Percentiles rank a stretch among this genome's conserved stretches.
Evolutionary conservation across 2,329 filamentous ascomycete species (phyloP).

Genomic region (Apiospora koreana): DNA sequence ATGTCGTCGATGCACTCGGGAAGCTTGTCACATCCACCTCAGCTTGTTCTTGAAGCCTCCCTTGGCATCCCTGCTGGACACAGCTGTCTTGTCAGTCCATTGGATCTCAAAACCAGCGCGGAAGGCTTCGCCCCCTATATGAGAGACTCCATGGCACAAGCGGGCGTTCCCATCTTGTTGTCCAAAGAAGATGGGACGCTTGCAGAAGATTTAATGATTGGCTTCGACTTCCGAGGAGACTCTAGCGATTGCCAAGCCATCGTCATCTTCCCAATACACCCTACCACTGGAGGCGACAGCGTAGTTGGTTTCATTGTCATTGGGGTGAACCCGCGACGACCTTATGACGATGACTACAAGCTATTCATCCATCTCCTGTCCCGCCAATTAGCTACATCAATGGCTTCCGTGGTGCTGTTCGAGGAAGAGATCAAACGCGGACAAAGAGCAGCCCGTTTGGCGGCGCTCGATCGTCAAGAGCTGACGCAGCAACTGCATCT

Average conservation of each 20-base stretch:
- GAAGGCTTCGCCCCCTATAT: conserved; percentile 78
- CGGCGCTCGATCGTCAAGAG: conserved; percentile 75
- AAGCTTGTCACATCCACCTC: conserved; percentile 60
- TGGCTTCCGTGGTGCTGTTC: conserved; percentile 80
- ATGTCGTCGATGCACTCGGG: conserved; percentile 71
- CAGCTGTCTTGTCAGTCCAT: conserved; percentile 54
- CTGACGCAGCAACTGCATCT: conserved; percentile 74
- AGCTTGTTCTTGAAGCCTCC: conserved; percentile 70
- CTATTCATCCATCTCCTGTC: conserved; percentile 75
- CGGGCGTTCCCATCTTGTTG: conserved; percentile 66
- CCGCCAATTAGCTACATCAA: conserved; percentile 74
- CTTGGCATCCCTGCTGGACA: conserved; percentile 70
- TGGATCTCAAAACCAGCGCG: conserved; percentile 70
- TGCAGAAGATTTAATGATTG: conserved; percentile 63
- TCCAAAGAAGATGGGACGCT: conserved; percentile 68
- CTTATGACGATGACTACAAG: conserved; percentile 79
- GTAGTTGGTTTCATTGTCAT: conserved; percentile 78
- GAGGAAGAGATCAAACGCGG: conserved; percentile 80
- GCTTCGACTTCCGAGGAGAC: conserved; percentile 70
- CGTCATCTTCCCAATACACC: conserved; percentile 77
- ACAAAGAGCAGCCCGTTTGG: conserved; percentile 71
- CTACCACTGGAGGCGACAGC: conserved; percentile 69
- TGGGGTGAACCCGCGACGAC: conserved; percentile 75
- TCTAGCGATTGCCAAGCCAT: conserved; percentile 69
- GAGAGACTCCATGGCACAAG: conserved; percentile 69